Evolutionary conservation across 306 rosid species (phyloP), one percentile per base, ranked within the genome.

Genomic region (Prunus fruticosa): DNA sequence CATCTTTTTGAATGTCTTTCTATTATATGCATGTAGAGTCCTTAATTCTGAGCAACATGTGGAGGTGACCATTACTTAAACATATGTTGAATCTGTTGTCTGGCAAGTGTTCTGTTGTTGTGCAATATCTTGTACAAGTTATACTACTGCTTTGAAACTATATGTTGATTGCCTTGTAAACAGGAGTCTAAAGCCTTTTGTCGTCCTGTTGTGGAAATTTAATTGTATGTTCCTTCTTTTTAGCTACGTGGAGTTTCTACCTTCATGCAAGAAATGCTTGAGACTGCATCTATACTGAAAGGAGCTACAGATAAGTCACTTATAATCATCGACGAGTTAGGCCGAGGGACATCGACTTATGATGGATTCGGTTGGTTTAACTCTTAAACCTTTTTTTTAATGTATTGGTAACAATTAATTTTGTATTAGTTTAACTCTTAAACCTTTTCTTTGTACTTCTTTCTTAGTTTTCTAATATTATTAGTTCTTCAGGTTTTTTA

Each of bases 241-340:
- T 91, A 95, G 99, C 93, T 95, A 68, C 99, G 90, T 20, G 99
- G 99, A 76, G 96, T 95, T 81, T 95, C 99, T 72, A 95, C 99
- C 69, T 95, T 92, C 66, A 95, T 95, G 99, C 97, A 90, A 92
- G 99, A 95, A 88, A 95, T 95, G 99, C 99, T 95, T 32, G 99
- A 95, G 87, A 95, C 97, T 76, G 89, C 99, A 77, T 95, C 97
- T 28, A 92, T 95, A 81, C 78, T 95, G 86, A 95, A 88, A 87
- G 99, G 99, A 73, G 93, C 97, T 71, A 91, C 97, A 5, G 88
- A 85, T 80, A 95, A 87, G 89, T 92, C 99, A 53, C 81, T 95
- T 88, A 89, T 95, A 83, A 92, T 95, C 88, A 92, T 95, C 30
- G 99, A 92, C 46, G 99, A 95, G 84, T 84, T 95, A 87, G 99